Evolutionary conservation across 2,329 filamentous ascomycete genomes (phyloP).

Genomic region (Aspergillus tanneri): DNA sequence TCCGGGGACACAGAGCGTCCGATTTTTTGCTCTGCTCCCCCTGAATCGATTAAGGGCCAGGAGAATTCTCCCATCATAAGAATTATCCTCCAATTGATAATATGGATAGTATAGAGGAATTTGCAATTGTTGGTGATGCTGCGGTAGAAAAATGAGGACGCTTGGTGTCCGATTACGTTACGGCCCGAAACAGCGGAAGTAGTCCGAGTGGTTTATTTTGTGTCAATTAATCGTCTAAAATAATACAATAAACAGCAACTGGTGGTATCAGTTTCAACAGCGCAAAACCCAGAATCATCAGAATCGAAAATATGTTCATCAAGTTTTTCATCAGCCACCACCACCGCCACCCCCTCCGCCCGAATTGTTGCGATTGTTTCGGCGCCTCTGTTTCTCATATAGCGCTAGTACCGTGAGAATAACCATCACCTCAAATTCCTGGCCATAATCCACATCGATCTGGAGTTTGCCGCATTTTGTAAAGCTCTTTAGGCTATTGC

Average conservation of each 20-base stretch:
- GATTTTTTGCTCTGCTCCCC: too few species aligned
- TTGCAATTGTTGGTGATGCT: too few species aligned
- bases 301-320: background rate
- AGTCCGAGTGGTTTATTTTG: too few species aligned
- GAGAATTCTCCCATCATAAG: too few species aligned
- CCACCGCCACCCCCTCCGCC: slow-evolving; percentile 16
- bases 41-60: too few species aligned
- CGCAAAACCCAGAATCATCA: background rate
- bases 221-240: background rate
- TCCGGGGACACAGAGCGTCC: too few species aligned
- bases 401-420: slow-evolving; percentile 29
- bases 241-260: background rate
- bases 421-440: slow-evolving; percentile 31
- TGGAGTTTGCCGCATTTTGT: slow-evolving; percentile 35
- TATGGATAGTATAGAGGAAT: too few species aligned
- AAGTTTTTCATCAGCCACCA: slow-evolving; percentile 9
- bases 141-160: too few species aligned
- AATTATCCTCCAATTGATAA: too few species aligned
- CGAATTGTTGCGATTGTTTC: slow-evolving; percentile 7
- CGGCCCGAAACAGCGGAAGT: too few species aligned
- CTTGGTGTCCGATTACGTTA: too few species aligned
- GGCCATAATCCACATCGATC: slow-evolving; percentile 27
- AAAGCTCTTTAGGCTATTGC: slow-evolving; percentile 27
- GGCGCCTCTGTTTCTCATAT: slow-evolving; percentile 26
- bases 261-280: slow-evolving; percentile 9